Evolutionary conservation across 2,329 filamentous ascomycete species (phyloP).

Genomic region (Lasiodiplodia gonubiensis): DNA sequence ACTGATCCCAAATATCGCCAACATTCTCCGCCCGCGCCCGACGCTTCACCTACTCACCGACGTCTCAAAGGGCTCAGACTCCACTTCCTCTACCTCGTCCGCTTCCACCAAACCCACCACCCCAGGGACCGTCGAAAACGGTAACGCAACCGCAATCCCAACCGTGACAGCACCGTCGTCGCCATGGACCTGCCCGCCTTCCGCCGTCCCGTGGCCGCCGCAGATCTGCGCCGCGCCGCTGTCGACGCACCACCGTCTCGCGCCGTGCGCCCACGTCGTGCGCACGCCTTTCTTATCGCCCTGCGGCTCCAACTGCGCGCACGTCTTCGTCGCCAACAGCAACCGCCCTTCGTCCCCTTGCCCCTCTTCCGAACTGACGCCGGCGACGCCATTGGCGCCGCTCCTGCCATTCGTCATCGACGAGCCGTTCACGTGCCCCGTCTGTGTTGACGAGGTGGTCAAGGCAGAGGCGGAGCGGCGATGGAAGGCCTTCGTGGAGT

Average conservation of each 20-base stretch:
- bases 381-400: background rate
- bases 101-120: background rate
- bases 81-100: background rate
- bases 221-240: slow-evolving; percentile 16
- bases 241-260: slow-evolving; percentile 14
- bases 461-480: background rate
- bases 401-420: background rate
- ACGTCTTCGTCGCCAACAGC: background rate
- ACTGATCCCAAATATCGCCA: background rate
- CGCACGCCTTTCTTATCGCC: slow-evolving; percentile 16
- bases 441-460: background rate
- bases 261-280: slow-evolving; percentile 6
- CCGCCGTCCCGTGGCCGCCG: slow-evolving; percentile 4
- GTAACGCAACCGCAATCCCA: background rate
- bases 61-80: background rate
- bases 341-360: background rate
- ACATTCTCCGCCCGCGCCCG: slow-evolving; percentile 7
- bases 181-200: background rate
- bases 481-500: background rate
- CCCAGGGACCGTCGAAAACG: background rate
- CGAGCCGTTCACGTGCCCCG: background rate
- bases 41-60: background rate
- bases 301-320: slow-evolving; percentile 16
- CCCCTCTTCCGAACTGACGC: background rate
- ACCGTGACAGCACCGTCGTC: too few relatives aligned